Conservation (phyloP, 331 rosid genomes). For the Malus hybrid region DNA sequence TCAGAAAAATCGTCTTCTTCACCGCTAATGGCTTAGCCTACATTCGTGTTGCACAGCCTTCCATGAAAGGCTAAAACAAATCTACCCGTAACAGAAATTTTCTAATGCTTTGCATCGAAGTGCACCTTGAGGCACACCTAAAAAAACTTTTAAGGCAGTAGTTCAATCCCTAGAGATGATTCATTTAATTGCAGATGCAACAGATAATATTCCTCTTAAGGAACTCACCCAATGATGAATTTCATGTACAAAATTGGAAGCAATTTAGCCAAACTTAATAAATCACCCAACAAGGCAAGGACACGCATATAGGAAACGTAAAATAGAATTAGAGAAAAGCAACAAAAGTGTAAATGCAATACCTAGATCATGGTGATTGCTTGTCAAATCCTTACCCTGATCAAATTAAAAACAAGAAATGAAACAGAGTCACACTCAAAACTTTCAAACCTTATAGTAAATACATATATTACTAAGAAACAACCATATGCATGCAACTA, state of each 20-base stretch:
- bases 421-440: constrained; percentile 25
- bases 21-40: too few relatives aligned
- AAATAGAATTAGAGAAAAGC: constrained; percentile 5
- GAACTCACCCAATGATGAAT: neutral
- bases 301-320: neutral
- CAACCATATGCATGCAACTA: neutral
- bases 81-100: too few relatives aligned
- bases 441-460: neutral
- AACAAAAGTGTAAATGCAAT: constrained; percentile 15
- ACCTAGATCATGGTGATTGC: constrained; percentile 39
- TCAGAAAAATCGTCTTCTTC: too few relatives aligned
- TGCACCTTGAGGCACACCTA: neutral
- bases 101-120: too few relatives aligned
- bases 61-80: too few relatives aligned
- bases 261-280: neutral
- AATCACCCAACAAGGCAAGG: neutral
- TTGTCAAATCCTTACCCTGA: constrained; percentile 47
- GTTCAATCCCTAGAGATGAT: neutral
- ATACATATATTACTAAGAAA: neutral
- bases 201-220: neutral
- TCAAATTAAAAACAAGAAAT: constrained; percentile 17
- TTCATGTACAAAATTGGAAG: neutral
- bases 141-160: neutral
- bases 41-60: too few relatives aligned
- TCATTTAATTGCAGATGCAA: neutral